Conservation (phyloP, 78 protist species). For the Dictyostelium purpureum region DNA sequence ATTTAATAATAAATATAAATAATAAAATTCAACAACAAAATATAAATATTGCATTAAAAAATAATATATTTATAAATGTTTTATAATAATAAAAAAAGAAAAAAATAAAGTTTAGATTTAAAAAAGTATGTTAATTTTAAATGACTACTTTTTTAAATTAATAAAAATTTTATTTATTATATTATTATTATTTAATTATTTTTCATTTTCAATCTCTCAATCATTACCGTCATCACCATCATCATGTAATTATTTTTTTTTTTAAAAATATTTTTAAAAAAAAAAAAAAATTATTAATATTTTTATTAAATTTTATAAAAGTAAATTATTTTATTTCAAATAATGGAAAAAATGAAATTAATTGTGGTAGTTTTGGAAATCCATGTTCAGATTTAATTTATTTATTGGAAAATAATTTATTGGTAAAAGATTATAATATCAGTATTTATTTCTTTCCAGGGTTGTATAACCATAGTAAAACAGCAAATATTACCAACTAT, state of each 20-base stretch:
- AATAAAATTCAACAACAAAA: too few species aligned
- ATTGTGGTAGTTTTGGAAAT: not conserved
- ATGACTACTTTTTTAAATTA: too few species aligned
- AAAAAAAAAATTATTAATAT: not conserved
- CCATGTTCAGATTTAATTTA: constrained; percentile 1
- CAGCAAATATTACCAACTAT: not conserved
- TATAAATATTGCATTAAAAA: too few species aligned
- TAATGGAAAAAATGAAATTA: not conserved
- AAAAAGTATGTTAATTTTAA: too few species aligned
- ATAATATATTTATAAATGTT: too few species aligned
- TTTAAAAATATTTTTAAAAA: not conserved
- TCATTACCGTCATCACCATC: not conserved
- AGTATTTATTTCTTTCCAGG: not conserved
- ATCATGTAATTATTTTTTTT: not conserved
- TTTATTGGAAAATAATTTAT: not conserved
- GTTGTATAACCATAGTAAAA: not conserved
- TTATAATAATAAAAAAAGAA: too few species aligned
- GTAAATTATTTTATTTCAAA: not conserved
- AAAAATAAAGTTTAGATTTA: too few species aligned
- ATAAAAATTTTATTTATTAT: not conserved
- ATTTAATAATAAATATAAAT: too few species aligned
- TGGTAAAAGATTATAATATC: not conserved
- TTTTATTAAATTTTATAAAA: not conserved
- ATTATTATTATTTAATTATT: not conserved
- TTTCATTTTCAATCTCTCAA: not conserved